Percentiles rank a stretch among this genome's conserved stretches.
phyloP scores from a whole-genome alignment of 2,329 filamentous ascomycete genomes.

The Xylaria polymorpha region DNA sequence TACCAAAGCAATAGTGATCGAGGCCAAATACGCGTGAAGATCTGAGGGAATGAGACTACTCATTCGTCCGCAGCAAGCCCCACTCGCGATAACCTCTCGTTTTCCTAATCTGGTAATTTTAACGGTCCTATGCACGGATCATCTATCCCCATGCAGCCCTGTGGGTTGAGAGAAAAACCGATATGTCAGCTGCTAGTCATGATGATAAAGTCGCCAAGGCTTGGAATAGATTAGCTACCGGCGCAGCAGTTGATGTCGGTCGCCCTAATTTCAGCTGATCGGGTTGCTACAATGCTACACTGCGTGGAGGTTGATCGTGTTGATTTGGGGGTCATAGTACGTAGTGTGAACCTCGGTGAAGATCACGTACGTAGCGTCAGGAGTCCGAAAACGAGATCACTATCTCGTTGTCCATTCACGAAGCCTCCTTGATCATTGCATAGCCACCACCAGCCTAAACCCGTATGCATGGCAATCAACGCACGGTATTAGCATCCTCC shows the following conservation, averaged over 20 bases:
- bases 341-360: background rate
- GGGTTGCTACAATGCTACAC: conserved; percentile 8
- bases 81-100: conserved; percentile 28
- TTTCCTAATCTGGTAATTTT: conserved; percentile 33
- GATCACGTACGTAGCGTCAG: background rate
- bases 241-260: conserved; percentile 16
- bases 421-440: conserved; percentile 1
- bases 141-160: conserved; percentile 34
- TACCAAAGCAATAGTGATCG: background rate
- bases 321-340: background rate
- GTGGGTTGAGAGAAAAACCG: conserved; percentile 11
- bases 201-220: conserved; percentile 35
- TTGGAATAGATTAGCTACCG: conserved; percentile 29
- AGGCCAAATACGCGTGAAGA: background rate
- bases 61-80: conserved; percentile 6
- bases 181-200: conserved; percentile 39
- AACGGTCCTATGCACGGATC: conserved; percentile 17
- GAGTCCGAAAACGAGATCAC: background rate
- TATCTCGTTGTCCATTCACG: background rate
- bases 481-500: conserved; percentile 7
- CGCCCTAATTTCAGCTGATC: conserved; percentile 38
- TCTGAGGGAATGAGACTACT: background rate
- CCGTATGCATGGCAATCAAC: conserved; percentile 16
- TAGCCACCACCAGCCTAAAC: conserved; percentile 9
- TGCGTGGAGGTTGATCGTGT: conserved; percentile 8